These are phyloP conservation scores for Sporothrix pseudoabietina DNA, from an alignment of 2,329 filamentous ascomycete genomes.

Conservation along the genomic window DNA sequence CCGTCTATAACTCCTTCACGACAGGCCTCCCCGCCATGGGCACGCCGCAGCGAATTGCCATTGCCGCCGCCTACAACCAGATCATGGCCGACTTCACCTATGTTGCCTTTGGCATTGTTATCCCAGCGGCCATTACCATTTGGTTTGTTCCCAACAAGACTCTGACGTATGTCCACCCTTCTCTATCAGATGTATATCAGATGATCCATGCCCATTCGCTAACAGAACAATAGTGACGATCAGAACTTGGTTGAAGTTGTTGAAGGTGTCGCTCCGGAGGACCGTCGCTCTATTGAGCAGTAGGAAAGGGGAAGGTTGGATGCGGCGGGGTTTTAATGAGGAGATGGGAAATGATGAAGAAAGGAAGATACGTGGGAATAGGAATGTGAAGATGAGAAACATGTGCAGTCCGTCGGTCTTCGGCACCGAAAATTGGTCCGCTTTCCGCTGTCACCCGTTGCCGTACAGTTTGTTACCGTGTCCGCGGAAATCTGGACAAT, in stretches of 20 bases:
- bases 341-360: not conserved
- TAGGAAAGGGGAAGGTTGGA: not conserved
- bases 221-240: not conserved
- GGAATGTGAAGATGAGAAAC: not conserved
- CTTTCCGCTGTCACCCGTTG: not conserved
- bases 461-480: not conserved
- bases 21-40: constrained; percentile 47
- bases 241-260: constrained; percentile 16
- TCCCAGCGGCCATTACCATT: constrained; percentile 34
- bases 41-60: constrained; percentile 45
- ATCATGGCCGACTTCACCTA: constrained; percentile 39
- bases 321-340: not conserved
- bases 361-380: not conserved
- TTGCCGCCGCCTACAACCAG: constrained; percentile 38
- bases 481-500: not conserved
- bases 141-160: constrained; percentile 37
- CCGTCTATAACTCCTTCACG: constrained; percentile 51
- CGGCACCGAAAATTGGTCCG: not conserved
- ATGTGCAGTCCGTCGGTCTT: not conserved
- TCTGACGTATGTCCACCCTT: constrained; percentile 1
- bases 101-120: constrained; percentile 36
- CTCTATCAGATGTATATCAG: not conserved
- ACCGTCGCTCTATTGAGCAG: constrained; percentile 1
- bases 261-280: not conserved
- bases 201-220: not conserved